These are phyloP conservation scores for Xylaria cubensis DNA, from an alignment of 495 filamentous ascomycete species.

Conservation along the genomic window DNA sequence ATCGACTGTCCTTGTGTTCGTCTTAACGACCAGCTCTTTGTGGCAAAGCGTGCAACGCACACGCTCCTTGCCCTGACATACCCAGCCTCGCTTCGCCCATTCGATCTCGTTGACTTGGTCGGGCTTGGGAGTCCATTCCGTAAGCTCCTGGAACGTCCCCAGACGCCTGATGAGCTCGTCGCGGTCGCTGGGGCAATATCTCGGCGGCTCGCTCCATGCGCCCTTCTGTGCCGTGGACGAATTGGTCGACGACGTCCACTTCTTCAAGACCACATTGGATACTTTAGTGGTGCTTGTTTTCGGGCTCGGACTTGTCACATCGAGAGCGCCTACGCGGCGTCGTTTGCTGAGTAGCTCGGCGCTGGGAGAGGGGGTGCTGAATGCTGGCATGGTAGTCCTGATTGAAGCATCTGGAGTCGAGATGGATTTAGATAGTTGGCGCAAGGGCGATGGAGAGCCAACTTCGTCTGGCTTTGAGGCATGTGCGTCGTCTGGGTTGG, in stretches of 20 bases:
- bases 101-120: slow-evolving; percentile 83
- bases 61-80: slow-evolving; percentile 79
- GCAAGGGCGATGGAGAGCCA: slow-evolving; percentile 30
- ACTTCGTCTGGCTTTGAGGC: slow-evolving; percentile 27
- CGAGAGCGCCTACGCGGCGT: slow-evolving; percentile 49
- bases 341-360: slow-evolving; percentile 53
- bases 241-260: slow-evolving; percentile 39
- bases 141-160: slow-evolving; percentile 86
- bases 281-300: slow-evolving; percentile 38
- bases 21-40: slow-evolving; percentile 78
- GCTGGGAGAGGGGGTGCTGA: slow-evolving; percentile 31
- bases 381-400: slow-evolving; percentile 32
- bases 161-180: slow-evolving; percentile 81
- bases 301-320: slow-evolving; percentile 33
- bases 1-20: slow-evolving; percentile 72
- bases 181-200: slow-evolving; percentile 85
- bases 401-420: slow-evolving; percentile 33
- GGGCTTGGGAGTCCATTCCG: slow-evolving; percentile 86
- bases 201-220: slow-evolving; percentile 46
- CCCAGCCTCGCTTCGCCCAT: slow-evolving; percentile 96
- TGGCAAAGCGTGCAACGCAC: slow-evolving; percentile 86
- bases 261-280: slow-evolving; percentile 51
- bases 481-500: slow-evolving; percentile 29
- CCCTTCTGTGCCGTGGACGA: slow-evolving; percentile 28
- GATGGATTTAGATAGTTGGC: slow-evolving; percentile 33